Evolutionary conservation across 1,139 yeast genomes (phyloP).

Genomic region (Candida freyschussii): DNA sequence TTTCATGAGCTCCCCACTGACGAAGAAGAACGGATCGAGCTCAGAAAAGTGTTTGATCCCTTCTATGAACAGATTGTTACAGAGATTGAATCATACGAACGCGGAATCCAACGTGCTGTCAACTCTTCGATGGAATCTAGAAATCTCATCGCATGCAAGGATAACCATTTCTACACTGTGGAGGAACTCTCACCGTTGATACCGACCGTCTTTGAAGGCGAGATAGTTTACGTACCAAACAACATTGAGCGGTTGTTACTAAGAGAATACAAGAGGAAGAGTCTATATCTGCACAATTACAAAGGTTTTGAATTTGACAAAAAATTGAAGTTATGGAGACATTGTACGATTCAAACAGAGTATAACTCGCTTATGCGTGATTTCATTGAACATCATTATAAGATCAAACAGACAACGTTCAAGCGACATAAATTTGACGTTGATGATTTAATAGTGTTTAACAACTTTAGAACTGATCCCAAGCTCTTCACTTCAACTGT

Average conservation of each 20-base stretch:
- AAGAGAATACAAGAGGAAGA: conserved; percentile 38
- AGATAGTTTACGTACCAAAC: conserved; percentile 40
- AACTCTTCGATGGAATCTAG: conserved; percentile 25
- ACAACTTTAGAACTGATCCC: conserved; percentile 21
- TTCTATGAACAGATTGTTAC: conserved; percentile 28
- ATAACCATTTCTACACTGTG: conserved; percentile 43
- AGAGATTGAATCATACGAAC: conserved; percentile 55
- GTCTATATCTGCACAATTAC: conserved; percentile 27
- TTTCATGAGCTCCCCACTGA: conserved; percentile 21
- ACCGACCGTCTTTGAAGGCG: conserved; percentile 48
- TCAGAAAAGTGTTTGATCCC: conserved; percentile 35
- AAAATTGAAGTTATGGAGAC: conserved; percentile 33
- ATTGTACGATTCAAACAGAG: conserved; percentile 15
- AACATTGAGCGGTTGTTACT: conserved; percentile 32
- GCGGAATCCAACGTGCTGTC: conserved; percentile 56
- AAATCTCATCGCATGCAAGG: conserved; percentile 42
- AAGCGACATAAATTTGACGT: conserved; percentile 16
- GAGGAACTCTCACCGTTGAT: conserved; percentile 43
- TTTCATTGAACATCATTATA: conserved; percentile 16
- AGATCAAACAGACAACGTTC: conserved; percentile 17
- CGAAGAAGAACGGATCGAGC: conserved; percentile 28
- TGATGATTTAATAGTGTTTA: conserved; percentile 6
- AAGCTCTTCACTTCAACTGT: conserved; percentile 29
- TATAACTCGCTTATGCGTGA: conserved; percentile 11
- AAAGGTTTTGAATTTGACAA: conserved; percentile 33